These are phyloP conservation scores for Botrytis galanthina DNA, from an alignment of 2,329 filamentous ascomycete genomes.

Conservation along the genomic window DNA sequence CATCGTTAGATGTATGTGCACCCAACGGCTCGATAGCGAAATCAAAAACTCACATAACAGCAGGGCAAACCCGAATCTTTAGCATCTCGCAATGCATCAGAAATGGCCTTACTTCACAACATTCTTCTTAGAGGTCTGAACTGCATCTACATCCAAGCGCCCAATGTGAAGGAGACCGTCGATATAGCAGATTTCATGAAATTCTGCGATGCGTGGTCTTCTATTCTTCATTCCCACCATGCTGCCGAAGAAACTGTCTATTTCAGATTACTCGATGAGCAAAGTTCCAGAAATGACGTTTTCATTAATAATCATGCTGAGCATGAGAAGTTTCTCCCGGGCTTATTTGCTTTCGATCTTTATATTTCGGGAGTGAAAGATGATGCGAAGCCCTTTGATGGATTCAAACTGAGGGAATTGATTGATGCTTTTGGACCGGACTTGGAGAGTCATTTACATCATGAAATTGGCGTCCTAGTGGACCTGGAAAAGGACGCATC, in stretches of 20 bases:
- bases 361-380: conserved; percentile 38
- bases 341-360: conserved; percentile 38
- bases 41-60: not conserved
- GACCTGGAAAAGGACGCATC: conserved; percentile 37
- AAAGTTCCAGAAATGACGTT: conserved; percentile 35
- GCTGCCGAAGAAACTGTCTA: conserved; percentile 41
- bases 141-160: conserved; percentile 40
- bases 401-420: conserved; percentile 35
- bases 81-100: conserved; percentile 34
- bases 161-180: conserved; percentile 40
- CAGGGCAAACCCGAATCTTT: conserved; percentile 13
- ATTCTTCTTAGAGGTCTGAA: conserved; percentile 42
- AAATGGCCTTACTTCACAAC: conserved; percentile 41
- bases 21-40: not conserved
- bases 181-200: conserved; percentile 39
- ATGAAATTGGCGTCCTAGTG: conserved; percentile 44
- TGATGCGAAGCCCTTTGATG: conserved; percentile 39
- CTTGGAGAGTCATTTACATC: conserved; percentile 41
- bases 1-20: conserved; percentile 7
- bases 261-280: conserved; percentile 42
- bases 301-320: conserved; percentile 43
- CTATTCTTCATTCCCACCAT: conserved; percentile 43
- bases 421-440: conserved; percentile 41
- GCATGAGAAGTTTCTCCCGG: conserved; percentile 43
- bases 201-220: conserved; percentile 25